Evolutionary conservation across 1,284 basidiomycete genomes (phyloP), one percentile per base, ranked within the genome.

Genomic region (Athelia psychrophila): DNA sequence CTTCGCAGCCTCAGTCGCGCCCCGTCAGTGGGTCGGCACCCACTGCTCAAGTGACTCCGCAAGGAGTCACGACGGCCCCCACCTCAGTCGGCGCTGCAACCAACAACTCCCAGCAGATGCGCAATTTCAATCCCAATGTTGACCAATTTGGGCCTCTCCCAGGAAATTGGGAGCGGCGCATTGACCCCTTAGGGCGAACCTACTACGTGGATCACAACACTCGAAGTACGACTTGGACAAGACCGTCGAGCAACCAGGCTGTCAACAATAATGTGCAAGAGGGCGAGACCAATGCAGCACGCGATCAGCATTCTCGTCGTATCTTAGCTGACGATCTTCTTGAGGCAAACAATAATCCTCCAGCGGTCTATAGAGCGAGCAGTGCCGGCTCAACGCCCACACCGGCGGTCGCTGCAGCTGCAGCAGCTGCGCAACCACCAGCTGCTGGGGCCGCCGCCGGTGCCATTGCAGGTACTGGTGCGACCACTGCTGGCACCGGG

Each of bases 151-250:
- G 92, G 6, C 79, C 87, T 25, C 73, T 97, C 20, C 94, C 95
- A 2, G 67, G 75, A 30, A 93, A 93, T 3, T 97, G 94, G 94
- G 94, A 97, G 71, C 82, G 94, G 54, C 88, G 94, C 52, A 90
- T 93, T 51, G 94, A 97, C 70, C 92, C 94, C 54, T 80, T 95
- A 25, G 95, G 88, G 5, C 76, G 94, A 53, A 94, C 91, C 19
- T 97, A 97, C 69, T 97, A 93, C 61, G 91, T 93, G 49, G 91
- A 93, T 66, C 93, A 97, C 73, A 96, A 95, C 70, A 93, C 91
- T 12, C 85, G 95, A 51, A 89, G 89, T 4, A 97, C 94, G 10
- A 96, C 95, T 1, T 97, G 94, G 94, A 93, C 88, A 64, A 76
- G 91, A 32, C 88, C 81, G 33, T 83, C 80, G 19, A 64, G 73